Conservation (phyloP, 116 monocot genomes). For the Trichopus zeylanicus region DNA sequence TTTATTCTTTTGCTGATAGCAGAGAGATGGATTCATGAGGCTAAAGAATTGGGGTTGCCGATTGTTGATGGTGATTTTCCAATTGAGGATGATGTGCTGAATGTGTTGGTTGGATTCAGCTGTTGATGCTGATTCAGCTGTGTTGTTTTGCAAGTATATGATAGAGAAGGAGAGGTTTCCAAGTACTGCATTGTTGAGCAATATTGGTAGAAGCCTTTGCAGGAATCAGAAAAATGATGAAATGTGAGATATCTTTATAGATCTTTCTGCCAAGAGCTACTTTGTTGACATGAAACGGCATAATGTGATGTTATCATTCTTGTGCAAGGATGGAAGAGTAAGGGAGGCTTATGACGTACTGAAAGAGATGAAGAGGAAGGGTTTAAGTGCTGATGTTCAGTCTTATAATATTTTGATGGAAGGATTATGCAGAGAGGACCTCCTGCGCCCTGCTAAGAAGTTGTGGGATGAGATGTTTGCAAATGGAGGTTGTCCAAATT, state of each 20-base stretch:
- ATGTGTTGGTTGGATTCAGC: constrained; percentile 48
- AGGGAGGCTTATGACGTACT: constrained; percentile 80
- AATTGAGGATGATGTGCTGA: constrained; percentile 51
- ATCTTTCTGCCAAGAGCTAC: constrained; percentile 46
- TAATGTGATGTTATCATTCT: constrained; percentile 49
- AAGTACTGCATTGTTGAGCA: constrained; percentile 23
- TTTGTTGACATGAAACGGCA: constrained; percentile 29
- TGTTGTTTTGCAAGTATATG: constrained; percentile 53
- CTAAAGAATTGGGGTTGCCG: constrained; percentile 56
- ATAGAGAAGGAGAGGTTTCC: constrained; percentile 46
- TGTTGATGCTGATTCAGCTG: constrained; percentile 40
- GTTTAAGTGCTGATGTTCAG: constrained; percentile 40
- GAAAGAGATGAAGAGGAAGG: constrained; percentile 69
- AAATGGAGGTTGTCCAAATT: constrained; percentile 49
- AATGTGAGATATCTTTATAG: constrained; percentile 43
- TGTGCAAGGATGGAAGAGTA: constrained; percentile 57
- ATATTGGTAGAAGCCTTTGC: constrained; percentile 48
- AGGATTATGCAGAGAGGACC: constrained; percentile 63
- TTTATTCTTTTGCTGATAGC: constrained; percentile 51
- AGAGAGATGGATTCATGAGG: constrained; percentile 36
- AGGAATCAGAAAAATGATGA: constrained; percentile 36
- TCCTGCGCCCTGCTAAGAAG: constrained; percentile 84
- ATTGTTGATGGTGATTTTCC: constrained; percentile 73
- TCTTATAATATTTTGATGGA: constrained; percentile 78
- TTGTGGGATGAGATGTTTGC: constrained; percentile 98